Conservation (phyloP, 176 grass and related monocot species). For the Carex kokanica region DNA sequence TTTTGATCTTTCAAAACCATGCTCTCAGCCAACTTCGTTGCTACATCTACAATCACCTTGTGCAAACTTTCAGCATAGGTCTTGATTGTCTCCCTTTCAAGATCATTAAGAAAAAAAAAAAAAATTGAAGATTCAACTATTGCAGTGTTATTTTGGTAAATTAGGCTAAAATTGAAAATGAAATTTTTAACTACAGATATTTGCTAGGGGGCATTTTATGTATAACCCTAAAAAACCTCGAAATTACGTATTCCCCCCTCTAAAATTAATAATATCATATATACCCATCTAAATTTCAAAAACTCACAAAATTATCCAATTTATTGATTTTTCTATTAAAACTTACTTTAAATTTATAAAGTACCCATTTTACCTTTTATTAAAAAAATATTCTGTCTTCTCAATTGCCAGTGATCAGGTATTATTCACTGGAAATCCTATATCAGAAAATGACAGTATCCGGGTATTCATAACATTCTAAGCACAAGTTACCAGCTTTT, state of each 20-base stretch:
- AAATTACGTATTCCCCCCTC: too few species aligned
- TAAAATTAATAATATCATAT: too few species aligned
- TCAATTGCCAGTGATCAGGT: not conserved
- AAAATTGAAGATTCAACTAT: not conserved
- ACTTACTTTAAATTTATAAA: too few species aligned
- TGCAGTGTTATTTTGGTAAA: not conserved
- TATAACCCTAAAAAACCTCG: too few species aligned
- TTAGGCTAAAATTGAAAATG: not conserved
- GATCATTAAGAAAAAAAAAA: not conserved
- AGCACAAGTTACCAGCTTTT: not conserved
- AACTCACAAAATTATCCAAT: too few species aligned
- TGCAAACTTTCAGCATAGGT: constrained; percentile 50
- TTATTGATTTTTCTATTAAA: too few species aligned
- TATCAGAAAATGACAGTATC: not conserved
- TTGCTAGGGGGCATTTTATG: not conserved
- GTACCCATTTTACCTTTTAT: too few species aligned
- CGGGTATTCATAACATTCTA: not conserved
- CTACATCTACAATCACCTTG: constrained; percentile 38
- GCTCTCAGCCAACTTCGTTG: constrained; percentile 49
- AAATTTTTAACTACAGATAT: not conserved
- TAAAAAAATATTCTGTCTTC: not conserved
- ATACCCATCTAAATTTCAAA: too few species aligned
- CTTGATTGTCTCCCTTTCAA: constrained; percentile 44
- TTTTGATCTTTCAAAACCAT: constrained; percentile 39
- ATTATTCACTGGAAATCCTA: not conserved